A percentile compares a stretch with the other conserved stretches of the same genome.
phyloP scores from a whole-genome alignment of 352 stramenopile species.

The Paralagenidium karlingii region DNA sequence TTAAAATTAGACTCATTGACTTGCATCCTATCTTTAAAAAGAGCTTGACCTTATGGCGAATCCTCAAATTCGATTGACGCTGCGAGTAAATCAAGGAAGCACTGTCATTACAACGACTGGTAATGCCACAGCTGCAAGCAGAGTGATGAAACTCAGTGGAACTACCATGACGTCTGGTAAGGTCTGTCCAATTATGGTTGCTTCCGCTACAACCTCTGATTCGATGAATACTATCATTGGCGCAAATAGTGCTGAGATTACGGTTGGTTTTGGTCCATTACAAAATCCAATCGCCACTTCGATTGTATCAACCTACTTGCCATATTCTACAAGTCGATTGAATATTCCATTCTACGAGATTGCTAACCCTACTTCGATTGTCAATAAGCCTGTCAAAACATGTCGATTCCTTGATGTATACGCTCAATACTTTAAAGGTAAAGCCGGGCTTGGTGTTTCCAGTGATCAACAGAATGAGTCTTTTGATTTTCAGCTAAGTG shows the following conservation, averaged over 20 bases:
- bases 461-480: conserved; percentile 6
- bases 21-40: conserved; percentile 12
- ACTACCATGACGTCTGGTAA: conserved; percentile 6
- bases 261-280: conserved; percentile 7
- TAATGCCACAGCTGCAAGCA: too few relatives aligned
- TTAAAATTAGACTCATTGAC: conserved; percentile 10
- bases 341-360: conserved; percentile 18
- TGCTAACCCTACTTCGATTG: conserved; percentile 7
- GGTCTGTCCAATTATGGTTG: conserved; percentile 8
- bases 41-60: conserved; percentile 11
- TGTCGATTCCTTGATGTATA: conserved; percentile 10
- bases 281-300: conserved; percentile 3
- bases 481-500: conserved; percentile 9
- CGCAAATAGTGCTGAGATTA: conserved; percentile 1
- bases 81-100: conserved; percentile 5
- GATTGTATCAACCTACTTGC: neutral
- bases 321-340: conserved; percentile 6
- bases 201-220: conserved; percentile 1
- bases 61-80: conserved; percentile 5
- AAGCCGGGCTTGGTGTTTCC: conserved; percentile 5
- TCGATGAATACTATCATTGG: conserved; percentile 5
- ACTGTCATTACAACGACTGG: conserved; percentile 3
- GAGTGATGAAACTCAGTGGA: too few relatives aligned
- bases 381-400: conserved; percentile 13
- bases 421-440: conserved; percentile 8